These are phyloP conservation scores for Gloeostereum incarnatum DNA, from an alignment of 768 basidiomycete genomes.

Conservation along the genomic window DNA sequence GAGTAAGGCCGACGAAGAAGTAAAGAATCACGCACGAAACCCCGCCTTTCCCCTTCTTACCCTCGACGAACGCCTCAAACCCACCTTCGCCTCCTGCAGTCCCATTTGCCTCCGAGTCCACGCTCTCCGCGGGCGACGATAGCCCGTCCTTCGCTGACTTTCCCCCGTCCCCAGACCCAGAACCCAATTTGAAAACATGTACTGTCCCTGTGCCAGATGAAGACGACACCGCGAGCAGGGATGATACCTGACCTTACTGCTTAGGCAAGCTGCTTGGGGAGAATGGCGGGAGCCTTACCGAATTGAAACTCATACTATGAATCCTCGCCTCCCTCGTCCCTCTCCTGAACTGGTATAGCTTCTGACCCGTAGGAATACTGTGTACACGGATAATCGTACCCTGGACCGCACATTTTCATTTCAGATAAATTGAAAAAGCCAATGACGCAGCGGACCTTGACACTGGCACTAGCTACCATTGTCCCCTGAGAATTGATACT, in stretches of 20 bases:
- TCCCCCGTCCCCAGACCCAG: slow-evolving; percentile 6
- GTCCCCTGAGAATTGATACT: slow-evolving; percentile 82
- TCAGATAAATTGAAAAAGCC: too few relatives aligned
- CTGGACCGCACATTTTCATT: too few relatives aligned
- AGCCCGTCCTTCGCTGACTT: slow-evolving; percentile 11
- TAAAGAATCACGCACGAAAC: slow-evolving; percentile 17
- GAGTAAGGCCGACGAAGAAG: slow-evolving; percentile 1
- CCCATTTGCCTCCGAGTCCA: slow-evolving; percentile 52
- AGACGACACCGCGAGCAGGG: slow-evolving; percentile 84
- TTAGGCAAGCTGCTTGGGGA: too few relatives aligned
- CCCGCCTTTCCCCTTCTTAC: slow-evolving; percentile 50
- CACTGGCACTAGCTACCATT: slow-evolving; percentile 85
- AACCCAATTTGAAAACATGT: slow-evolving; percentile 86
- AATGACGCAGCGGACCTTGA: too few relatives aligned
- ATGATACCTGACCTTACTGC: too few relatives aligned
- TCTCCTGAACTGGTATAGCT: slow-evolving; percentile 89
- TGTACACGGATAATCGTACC: slow-evolving; percentile 97
- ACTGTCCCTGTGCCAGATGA: slow-evolving; percentile 93
- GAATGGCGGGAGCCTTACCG: too few relatives aligned
- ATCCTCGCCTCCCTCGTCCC: slow-evolving; percentile 85
- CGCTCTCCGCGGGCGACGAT: too few relatives aligned
- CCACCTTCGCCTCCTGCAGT: slow-evolving; percentile 62
- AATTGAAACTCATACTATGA: slow-evolving; percentile 76
- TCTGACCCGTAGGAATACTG: slow-evolving; percentile 84
- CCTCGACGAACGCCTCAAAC: slow-evolving; percentile 81